These are phyloP conservation scores for Penicillium italicum DNA, from an alignment of 2,329 filamentous ascomycete species.

Conservation along the genomic window DNA sequence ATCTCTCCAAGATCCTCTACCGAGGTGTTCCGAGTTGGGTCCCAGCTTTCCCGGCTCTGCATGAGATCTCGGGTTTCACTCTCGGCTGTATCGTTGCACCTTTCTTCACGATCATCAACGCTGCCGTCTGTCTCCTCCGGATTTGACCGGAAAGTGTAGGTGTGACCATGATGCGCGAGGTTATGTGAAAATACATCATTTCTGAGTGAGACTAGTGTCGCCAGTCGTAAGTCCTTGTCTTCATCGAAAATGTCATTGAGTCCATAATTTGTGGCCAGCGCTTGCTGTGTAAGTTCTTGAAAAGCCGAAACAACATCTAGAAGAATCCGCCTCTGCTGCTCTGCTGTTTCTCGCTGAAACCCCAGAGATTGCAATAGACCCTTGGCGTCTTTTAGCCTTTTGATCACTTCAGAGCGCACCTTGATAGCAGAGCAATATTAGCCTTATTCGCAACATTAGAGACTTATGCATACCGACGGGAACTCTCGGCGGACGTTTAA, in stretches of 20 bases:
- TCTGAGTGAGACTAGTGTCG: background rate
- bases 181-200: background rate
- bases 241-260: background rate
- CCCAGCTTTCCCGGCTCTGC: background rate
- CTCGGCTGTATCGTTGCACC: no score
- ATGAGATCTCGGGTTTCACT: background rate
- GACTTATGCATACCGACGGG: slow-evolving; percentile 37
- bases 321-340: background rate
- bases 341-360: background rate
- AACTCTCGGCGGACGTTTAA: slow-evolving; percentile 47
- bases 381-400: background rate
- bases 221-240: background rate
- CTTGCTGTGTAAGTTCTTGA: background rate
- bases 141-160: background rate
- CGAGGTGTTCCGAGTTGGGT: background rate
- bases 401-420: background rate
- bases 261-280: background rate
- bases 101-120: background rate
- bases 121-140: background rate
- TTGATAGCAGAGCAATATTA: background rate
- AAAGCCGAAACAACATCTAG: background rate
- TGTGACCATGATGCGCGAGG: background rate
- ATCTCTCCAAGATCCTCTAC: background rate
- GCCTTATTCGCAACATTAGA: slow-evolving; percentile 11
- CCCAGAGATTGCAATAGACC: background rate